Evolutionary conservation across 345 rosid species (phyloP).

Genomic region (Lenwebbia sp.): DNA sequence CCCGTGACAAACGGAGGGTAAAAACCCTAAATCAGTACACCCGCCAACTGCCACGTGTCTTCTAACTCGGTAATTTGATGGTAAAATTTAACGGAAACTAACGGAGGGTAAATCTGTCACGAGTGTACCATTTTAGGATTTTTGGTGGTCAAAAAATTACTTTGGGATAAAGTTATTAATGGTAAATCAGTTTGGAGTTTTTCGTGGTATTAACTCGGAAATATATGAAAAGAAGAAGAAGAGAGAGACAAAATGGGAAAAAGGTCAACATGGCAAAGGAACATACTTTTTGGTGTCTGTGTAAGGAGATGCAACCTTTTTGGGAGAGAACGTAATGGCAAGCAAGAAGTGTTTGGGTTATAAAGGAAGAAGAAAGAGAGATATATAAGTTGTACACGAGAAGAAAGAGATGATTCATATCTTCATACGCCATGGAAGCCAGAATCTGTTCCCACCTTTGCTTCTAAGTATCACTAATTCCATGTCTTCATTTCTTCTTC

Average conservation of each 20-base stretch:
- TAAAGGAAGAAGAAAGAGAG: not conserved
- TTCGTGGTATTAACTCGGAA: no score
- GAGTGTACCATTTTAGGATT: no score
- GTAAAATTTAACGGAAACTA: no score
- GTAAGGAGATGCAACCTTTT: not conserved
- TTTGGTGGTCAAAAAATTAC: no score
- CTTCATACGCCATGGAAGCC: not conserved
- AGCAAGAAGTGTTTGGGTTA: not conserved
- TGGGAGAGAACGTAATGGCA: not conserved
- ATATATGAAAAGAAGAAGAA: not conserved
- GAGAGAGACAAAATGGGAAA: not conserved
- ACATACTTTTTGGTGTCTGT: not conserved
- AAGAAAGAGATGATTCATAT: conserved; percentile 9
- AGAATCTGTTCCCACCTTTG: conserved; percentile 27
- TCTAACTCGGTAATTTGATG: no score
- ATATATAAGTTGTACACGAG: not conserved
- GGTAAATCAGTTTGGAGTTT: no score
- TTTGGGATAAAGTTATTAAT: no score
- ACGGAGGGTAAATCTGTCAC: no score
- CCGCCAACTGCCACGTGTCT: no score
- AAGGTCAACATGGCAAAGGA: not conserved
- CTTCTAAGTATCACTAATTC: conserved; percentile 1
- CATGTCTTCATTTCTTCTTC: not conserved
- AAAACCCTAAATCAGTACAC: no score
- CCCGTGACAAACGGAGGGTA: no score